Base-by-base conservation (phyloP, 805 yeast species). In the Clavispora asparagi region DNA sequence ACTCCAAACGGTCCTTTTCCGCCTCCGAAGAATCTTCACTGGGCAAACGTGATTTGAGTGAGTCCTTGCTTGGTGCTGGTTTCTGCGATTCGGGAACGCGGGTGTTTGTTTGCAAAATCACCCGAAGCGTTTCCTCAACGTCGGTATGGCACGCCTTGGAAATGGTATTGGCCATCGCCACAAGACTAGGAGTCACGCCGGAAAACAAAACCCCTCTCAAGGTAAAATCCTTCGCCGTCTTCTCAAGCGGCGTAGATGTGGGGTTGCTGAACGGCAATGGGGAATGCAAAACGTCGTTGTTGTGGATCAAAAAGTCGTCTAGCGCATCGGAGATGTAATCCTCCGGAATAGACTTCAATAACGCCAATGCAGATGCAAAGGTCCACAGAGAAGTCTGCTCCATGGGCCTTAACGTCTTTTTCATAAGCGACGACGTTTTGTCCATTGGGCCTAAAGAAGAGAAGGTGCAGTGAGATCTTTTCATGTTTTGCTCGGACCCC, bases 41-140 rank as follows among this genome's bases (percentile, higher is more conserved):
- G 1, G 71, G 67, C 17, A 66, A 52, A 33, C 63, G 64, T 32
- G 63, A 61, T 42, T 62, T 62, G 41, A 65, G 48, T 27, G 55
- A 60, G 36, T 56, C 59, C 10, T 55, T 52, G 37, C 25, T 16
- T 19, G 57, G 60, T 14, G 50, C 50, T 16, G 58, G 50, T 27
- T 55, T 61, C 10, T 50, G 59, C 10, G 40, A 23, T 36, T 61
- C 74, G 43, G 79, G 68, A 45, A 65, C 60, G 51, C 70, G 59
- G 40, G 63, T 53, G 44, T 65, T 62, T 0, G 75, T 60, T 41
- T 73, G 78, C 12, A 63, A 49, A 3, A 78, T 65, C 4, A 80
- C 63, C 54, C 85, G 70, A n/a, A 78, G 61, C 1, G 72, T 67
- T 53, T 83, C 86, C 7, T 62, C 49, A 14, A 58, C 56, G 52